Base-by-base conservation (phyloP, 164 flowering plant species). In the Tinospora cordifolia region DNA sequence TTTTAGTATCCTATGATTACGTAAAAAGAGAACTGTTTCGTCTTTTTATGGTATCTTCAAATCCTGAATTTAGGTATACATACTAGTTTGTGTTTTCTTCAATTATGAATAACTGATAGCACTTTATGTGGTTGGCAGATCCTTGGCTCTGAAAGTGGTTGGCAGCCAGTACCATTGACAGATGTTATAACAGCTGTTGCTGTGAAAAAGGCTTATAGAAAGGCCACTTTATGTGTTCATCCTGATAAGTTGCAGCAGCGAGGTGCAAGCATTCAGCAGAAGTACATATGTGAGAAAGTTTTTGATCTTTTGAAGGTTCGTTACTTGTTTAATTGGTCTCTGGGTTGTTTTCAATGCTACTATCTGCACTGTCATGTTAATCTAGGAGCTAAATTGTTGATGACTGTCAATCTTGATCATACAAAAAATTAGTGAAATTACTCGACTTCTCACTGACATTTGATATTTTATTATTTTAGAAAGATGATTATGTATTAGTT, bases 231-330 rank as follows among this genome's bases (percentile, higher is more conserved):
- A 6, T 87, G 81, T 76, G 96, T 91, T 40, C 98, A 93, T 76
- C 97, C 97, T 58, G 98, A 93, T 79, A 91, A 91, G 81, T 76
- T 93, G 74, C 98, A 91, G 78, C 98, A 93, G 65, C 88, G 93
- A 7, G 90, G 98, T 69, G 96, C 97, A 19, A 88, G 79, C 83
- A 83, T 88, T 74, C 92, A 84, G 71, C 97, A 91, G 72, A 93
- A 91, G 83, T 88, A 93, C 81, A 84, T 84, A 63, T 91, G 94
- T 51, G 98, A 90, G 81, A 91, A 91, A 79, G 98, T 93, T 70
- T 93, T 91, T 77, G 96, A 93, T 87, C 96, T 93, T 76, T 81
- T 93, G 24, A 86, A 93, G 98, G 98, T 91, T 11, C 22, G 81
- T 73, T 72, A 0, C 69, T 65, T 11, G 51, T 15, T 41, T 15